These are phyloP conservation scores for Nepenthes alata DNA, from an alignment of 179 eudicot genomes.

Conservation along the genomic window DNA sequence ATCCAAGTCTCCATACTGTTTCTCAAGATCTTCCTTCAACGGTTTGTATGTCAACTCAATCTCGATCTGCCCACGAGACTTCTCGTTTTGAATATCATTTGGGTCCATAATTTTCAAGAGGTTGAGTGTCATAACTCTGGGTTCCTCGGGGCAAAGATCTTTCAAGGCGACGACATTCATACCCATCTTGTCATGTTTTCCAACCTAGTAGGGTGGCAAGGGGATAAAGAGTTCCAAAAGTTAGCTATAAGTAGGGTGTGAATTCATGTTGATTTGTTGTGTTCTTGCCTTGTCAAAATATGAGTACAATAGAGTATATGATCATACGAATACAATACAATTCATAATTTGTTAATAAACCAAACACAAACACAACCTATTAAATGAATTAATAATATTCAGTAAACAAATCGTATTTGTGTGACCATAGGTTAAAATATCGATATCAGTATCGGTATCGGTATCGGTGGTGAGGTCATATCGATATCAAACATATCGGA, in stretches of 20 bases:
- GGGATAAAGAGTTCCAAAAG: background rate
- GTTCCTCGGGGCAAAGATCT: constrained; percentile 49
- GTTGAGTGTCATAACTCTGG: constrained; percentile 39
- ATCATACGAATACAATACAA: too few species aligned
- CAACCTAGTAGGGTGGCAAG: constrained; percentile 40
- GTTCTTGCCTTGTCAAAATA: too few species aligned
- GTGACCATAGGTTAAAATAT: too few species aligned
- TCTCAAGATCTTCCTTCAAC: constrained; percentile 49
- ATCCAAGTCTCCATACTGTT: constrained; percentile 28
- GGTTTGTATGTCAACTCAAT: constrained; percentile 62
- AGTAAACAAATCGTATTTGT: too few species aligned
- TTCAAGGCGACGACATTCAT: constrained; percentile 46
- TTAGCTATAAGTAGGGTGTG: background rate
- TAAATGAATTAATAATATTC: too few species aligned
- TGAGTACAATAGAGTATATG: too few species aligned
- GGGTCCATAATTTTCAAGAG: constrained; percentile 48
- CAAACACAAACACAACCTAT: too few species aligned
- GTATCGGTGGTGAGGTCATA: too few species aligned
- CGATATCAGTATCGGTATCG: too few species aligned
- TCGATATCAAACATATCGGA: too few species aligned
- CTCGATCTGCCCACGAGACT: constrained; percentile 58
- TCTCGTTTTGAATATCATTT: constrained; percentile 55
- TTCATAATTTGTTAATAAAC: too few species aligned
- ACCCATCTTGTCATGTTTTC: constrained; percentile 80
- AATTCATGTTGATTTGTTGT: too few species aligned